Evolutionary conservation across 2,329 filamentous ascomycete species (phyloP).

Genomic region (Alternaria angustiovoidea): DNA sequence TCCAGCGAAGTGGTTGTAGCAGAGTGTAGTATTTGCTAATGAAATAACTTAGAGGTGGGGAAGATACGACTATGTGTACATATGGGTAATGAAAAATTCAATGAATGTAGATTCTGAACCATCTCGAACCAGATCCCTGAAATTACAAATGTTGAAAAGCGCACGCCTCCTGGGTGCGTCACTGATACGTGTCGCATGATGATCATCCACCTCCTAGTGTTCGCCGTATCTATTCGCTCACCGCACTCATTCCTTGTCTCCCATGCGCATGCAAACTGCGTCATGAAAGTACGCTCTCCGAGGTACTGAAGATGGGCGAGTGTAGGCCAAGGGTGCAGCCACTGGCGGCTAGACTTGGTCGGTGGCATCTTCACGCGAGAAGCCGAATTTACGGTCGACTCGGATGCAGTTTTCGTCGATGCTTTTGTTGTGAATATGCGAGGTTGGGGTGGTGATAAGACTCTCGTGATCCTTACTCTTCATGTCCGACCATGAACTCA

Average conservation of each 20-base stretch:
- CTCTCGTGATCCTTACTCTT: slow-evolving; percentile 29
- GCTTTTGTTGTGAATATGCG: slow-evolving; percentile 10
- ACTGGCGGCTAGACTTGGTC: slow-evolving; percentile 9
- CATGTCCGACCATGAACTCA: slow-evolving; percentile 26
- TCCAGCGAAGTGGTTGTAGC: background rate
- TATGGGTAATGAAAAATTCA: background rate
- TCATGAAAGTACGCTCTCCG: background rate
- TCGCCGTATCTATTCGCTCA: background rate
- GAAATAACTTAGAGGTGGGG: background rate
- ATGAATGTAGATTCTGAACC: too few relatives aligned
- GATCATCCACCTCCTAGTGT: background rate
- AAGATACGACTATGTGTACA: background rate
- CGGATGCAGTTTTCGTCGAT: slow-evolving; percentile 27
- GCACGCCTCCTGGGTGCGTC: background rate
- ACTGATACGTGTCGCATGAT: background rate
- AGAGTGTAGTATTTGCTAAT: background rate
- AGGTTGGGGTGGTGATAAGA: slow-evolving; percentile 8
- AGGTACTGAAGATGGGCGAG: background rate
- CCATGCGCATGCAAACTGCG: background rate
- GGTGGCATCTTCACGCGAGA: slow-evolving; percentile 24
- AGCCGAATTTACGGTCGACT: slow-evolving; percentile 33
- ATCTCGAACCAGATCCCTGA: background rate
- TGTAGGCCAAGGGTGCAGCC: background rate
- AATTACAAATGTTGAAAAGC: background rate
- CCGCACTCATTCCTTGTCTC: background rate